Evolutionary conservation across 208 protist species (phyloP), one percentile per base, ranked within the genome.

Genomic region (Crithidia fasciculata): DNA sequence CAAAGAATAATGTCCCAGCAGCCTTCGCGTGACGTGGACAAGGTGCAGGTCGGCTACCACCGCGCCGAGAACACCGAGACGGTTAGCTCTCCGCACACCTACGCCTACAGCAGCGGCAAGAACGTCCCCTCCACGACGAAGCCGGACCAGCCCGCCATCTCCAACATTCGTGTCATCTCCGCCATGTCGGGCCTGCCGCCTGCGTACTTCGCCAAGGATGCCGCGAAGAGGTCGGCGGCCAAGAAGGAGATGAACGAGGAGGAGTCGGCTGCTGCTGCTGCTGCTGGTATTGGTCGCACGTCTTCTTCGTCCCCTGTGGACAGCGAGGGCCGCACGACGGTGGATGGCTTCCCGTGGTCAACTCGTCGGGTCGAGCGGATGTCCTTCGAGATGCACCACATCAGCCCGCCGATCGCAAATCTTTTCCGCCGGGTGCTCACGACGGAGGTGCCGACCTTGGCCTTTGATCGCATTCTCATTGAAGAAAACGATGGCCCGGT

Each of bases 401-500:
- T 95, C 39, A 95, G 88, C 60, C 86, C 93, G 2, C 94, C 94
- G 15, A 88, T 99, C 62, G 98, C 98, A 13, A 99, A 99, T 76
- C 95, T 99, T 45, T 91, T 99, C 62, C 88, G 99, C 15, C 92
- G 99, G 13, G 94, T 99, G 12, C 87, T 99, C 36, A 82, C 99
- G 15, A 95, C 95, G 2, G 98, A 99, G 78, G 96, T 99, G 19
- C 98, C 99, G 19, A 99, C 98, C 18, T 93, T 99, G 72, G 98
- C 98, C 2, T 99, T 99, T 72, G 98, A 99, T 76, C 94, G 95
- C 59, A 93, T 99, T 13, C 81, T 98, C 39, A 97, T 99, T 53
- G 84, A 96, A 18, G 97, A 99, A 59, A 99, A 99, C 84, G 99
- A 99, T 40, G 95, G 96, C 16, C 96, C 99, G 28, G 92, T 99